Conservation (phyloP, 2,329 filamentous ascomycete genomes). For the Podosphaera leucotricha region DNA sequence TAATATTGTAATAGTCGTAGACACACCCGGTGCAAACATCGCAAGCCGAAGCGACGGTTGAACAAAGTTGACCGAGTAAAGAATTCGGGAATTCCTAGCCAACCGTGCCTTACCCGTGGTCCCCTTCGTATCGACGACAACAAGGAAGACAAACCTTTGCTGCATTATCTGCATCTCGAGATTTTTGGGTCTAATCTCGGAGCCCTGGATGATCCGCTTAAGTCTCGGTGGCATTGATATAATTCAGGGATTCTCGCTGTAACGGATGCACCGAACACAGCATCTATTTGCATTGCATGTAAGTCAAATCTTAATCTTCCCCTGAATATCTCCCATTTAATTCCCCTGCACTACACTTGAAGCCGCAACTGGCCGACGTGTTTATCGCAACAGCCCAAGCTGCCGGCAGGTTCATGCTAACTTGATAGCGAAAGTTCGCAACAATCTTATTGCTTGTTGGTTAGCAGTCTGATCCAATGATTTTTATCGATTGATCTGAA, state of each 20-base stretch:
- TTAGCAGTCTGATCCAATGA: no score
- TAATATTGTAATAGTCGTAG: not conserved
- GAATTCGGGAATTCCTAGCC: not conserved
- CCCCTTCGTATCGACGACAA: not conserved
- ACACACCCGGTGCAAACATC: not conserved
- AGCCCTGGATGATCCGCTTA: not conserved
- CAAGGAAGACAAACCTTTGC: not conserved
- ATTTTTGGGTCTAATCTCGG: not conserved
- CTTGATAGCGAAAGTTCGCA: not conserved
- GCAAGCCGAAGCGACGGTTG: not conserved
- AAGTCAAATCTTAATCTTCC: conserved; percentile 1
- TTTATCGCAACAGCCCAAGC: not conserved
- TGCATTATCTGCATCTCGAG: not conserved
- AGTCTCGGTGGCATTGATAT: not conserved
- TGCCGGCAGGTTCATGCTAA: not conserved
- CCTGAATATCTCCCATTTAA: conserved; percentile 1
- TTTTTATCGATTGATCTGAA: no score
- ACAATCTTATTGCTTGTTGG: no score
- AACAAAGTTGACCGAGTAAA: not conserved
- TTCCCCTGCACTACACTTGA: not conserved
- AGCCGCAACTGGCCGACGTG: not conserved
- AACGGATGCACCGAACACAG: conserved; percentile 1
- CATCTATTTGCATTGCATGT: not conserved
- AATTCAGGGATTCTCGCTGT: not conserved
- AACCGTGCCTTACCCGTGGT: not conserved